Evolutionary conservation across 1,284 basidiomycete genomes (phyloP), one percentile per base, ranked within the genome.

Genomic region (Leccinum fallax): DNA sequence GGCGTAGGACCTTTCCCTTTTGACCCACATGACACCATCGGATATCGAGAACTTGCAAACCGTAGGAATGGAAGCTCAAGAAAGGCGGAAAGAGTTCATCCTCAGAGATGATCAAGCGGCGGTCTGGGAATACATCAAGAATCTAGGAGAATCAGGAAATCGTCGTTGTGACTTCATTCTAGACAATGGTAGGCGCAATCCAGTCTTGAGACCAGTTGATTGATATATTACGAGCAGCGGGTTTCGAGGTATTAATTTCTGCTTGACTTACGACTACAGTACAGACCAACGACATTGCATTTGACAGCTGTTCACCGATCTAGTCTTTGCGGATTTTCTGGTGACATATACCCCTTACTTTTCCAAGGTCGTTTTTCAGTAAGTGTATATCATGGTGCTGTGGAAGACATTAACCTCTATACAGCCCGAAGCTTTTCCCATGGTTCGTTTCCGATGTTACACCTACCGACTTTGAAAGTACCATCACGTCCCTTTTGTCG

Each of bases 381-480:
- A 66, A 61, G 92, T 80, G 19, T 21, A 32, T 56, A 19, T 40
- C 2, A 6, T 2, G 4, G 6, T 48, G 5, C 4, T 46, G 21
- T 56, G 11, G 40, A 55, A 57, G 58, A 15, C 11, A 15, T 55
- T 73, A 15, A 75, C 53, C 8, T 63, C 59, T 59, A 24, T 56
- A 0, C 58, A 94, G 92, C 75, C 92, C 93, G 0, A 96, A 96
- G 75, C 79, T 91, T 9, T 90, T 96, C 58, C 94, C 94, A 0
- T 95, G 94, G 95, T 98, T 97, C 72, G 95, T 97, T 56, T 94
- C 91, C 13, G 94, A 95, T 73, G 94, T 95, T 21, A 89, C 91
- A 2, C 93, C 94, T 2, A 78, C 80, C 26, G 94, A 95, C 75
- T 95, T 94, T 73, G 72, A 75, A 64, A 80, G 78, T 46, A 81